Evolutionary conservation across 306 rosid species (phyloP), one percentile per base, ranked within the genome.

Genomic region (Dalbergia cochinchinensis): DNA sequence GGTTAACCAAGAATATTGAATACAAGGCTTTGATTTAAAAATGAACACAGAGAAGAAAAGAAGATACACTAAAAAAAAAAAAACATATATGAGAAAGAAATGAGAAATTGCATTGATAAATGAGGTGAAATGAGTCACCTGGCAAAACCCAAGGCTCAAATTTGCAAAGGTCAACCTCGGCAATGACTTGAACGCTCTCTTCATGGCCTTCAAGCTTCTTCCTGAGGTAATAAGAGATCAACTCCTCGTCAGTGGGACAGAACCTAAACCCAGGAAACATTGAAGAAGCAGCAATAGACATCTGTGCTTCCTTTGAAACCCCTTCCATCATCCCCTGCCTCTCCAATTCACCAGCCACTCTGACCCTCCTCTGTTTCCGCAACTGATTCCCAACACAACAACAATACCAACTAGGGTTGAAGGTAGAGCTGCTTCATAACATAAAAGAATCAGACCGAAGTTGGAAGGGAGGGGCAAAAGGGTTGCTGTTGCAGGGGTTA

Each of bases 221-320:
- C 76, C 82, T 78, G 4, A 95, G 96, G 86, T 95, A 93, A 78
- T 76, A 89, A 5, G 97, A 90, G 34, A 95, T 91, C 79, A 95
- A 71, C 33, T 95, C 99, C 69, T 90, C 99, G 53, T 95, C 99
- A 14, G 97, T 95, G 6, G 99, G 99, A 35, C 93, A 91, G 76
- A 95, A 95, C 70, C 99, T 85, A 33, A 95, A 95, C 44, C 99
- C 99, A 18, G 99, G 99, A 87, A 95, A 95, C 96, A 88, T 90
- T 2, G 89, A 85, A 0, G 92, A 84, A 19, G 97, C 90, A 3
- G 90, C 91, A 14, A 95, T 70, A 0, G 99, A 90, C 70, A 93
- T 80, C 80, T 91, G 89, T 0, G 91, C 90, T 54, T 86, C 97
- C 53, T 55, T 77, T 0, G 94, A 86, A 74, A 83, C 71, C 65